Percentiles rank a stretch among this genome's conserved stretches.
phyloP scores from a whole-genome alignment of 2,329 filamentous ascomycete genomes.

The Paecilomyces formosus region DNA sequence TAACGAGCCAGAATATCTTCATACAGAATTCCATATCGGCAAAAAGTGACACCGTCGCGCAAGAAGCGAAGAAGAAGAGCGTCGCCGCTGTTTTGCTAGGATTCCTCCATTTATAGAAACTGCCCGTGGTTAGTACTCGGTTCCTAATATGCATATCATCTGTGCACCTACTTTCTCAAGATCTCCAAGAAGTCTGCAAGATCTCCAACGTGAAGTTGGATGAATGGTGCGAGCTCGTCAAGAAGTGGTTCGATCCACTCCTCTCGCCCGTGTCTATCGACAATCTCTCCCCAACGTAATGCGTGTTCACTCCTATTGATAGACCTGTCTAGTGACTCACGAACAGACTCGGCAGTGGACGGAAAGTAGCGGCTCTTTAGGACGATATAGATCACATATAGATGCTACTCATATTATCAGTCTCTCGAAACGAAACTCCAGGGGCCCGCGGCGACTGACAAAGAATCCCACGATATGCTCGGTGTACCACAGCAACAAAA shows the following conservation, averaged over 20 bases:
- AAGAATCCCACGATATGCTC: slow-evolving; percentile 29
- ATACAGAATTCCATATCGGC: slow-evolving; percentile 27
- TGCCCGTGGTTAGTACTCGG: slow-evolving; percentile 1
- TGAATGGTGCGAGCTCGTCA: slow-evolving; percentile 26
- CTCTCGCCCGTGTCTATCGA: slow-evolving; percentile 26
- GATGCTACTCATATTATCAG: too few species aligned
- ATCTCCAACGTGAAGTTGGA: slow-evolving; percentile 31
- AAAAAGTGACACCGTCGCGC: slow-evolving; percentile 20
- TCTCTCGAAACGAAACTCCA: too few species aligned
- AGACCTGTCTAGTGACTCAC: slow-evolving; percentile 24
- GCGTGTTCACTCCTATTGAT: slow-evolving; percentile 21
- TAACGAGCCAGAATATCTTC: slow-evolving; percentile 26
- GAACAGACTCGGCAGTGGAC: slow-evolving; percentile 32
- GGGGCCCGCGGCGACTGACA: slow-evolving; percentile 3
- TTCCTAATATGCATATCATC: too few species aligned
- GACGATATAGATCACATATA: too few species aligned
- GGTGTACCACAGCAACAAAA: slow-evolving; percentile 27
- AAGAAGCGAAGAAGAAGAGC: slow-evolving; percentile 25
- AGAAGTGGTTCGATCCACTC: slow-evolving; percentile 32
- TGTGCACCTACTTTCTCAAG: slow-evolving; percentile 15
- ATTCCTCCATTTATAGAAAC: slow-evolving; percentile 30
- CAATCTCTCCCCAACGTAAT: slow-evolving; percentile 27
- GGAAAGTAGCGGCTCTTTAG: too few species aligned
- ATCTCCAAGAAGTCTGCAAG: slow-evolving; percentile 30
- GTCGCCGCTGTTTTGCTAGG: slow-evolving; percentile 24